phyloP scores from a whole-genome alignment of 176 grass and related monocot genomes.

The Chrysopogon serrulatus region DNA sequence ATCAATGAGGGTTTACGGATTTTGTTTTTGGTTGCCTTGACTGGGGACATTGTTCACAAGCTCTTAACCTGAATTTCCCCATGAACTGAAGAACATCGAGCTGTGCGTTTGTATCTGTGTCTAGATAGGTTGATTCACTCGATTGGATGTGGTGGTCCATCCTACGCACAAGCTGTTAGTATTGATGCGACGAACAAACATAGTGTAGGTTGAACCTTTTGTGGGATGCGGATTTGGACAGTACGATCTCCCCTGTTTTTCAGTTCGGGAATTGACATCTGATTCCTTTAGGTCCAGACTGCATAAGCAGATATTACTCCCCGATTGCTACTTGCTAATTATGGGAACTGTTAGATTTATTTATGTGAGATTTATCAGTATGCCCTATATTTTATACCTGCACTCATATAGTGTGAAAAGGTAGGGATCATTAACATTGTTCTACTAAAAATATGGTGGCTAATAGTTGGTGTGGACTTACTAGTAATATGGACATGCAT shows the following conservation, averaged over 20 bases:
- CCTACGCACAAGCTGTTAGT: neutral
- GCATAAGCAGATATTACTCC: neutral
- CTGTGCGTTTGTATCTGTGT: neutral
- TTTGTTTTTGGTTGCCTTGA: neutral
- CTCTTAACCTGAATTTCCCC: neutral
- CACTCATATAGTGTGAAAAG: neutral
- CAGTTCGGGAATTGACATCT: neutral
- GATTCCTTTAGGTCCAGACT: neutral
- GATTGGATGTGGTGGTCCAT: neutral
- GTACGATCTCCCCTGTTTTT: neutral
- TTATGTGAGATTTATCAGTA: neutral
- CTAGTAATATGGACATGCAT: neutral
- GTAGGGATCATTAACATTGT: neutral
- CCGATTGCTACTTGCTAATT: neutral
- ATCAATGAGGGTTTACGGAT: neutral
- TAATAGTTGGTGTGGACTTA: neutral
- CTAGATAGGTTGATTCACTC: neutral
- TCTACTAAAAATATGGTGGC: neutral
- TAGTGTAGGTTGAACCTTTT: neutral
- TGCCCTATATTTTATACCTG: neutral
- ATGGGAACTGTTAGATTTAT: neutral
- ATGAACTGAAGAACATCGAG: neutral
- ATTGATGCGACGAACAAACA: neutral
- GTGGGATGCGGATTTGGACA: neutral
- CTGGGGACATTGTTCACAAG: neutral